Base-by-base conservation (phyloP, 2,329 filamentous ascomycete genomes). In the Ophiostoma angusticollis region DNA sequence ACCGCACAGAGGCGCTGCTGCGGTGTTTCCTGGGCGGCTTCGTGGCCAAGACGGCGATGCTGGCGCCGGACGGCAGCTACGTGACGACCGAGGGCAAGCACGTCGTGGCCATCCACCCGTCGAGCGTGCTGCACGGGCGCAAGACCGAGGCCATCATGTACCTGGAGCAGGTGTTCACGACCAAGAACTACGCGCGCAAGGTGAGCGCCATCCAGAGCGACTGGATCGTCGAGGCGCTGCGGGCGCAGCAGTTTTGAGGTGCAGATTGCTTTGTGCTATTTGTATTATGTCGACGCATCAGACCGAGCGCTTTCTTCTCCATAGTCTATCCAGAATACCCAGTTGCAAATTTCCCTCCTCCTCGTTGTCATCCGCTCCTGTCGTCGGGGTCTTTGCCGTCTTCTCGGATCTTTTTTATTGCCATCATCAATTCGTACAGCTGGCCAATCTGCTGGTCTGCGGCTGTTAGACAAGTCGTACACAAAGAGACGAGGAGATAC, bases 401-500 rank as follows among this genome's bases (percentile, higher is more conserved):
- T 32, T 45, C 43, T 16, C 47, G 55, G 46, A 49, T 56, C 45
- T 65, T 66, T 47, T 61, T 60, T 42, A 94, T 93, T 2, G 84
- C 74, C 57, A 82, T 73, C 85, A 95, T 93, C 41, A 98, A 66
- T 56, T 96, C 89, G 55, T 95, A 95, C 49, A 98, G 63, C 59
- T 98, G 91, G 2, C 80, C 84, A 37, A 96, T 67, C 62, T 98
- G 91, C 57, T 96, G 82, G 56, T 96, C 86, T 93, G 46, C 9
- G 21, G 11, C 16, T 19, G 38, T 35, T 37, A 42, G 35, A 9
- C n/a, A n/a, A n/a, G n/a, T n/a, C n/a, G n/a, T n/a, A n/a, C n/a
- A n/a, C n/a, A 45, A 24, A 34, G 11, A 17, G 16, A 9, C n/a
- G 39, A 22, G 1, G 12, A 1, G 8, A 22, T 18, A 65, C 78